phyloP scores from a whole-genome alignment of 768 basidiomycete species.

The Terana coerulea region DNA sequence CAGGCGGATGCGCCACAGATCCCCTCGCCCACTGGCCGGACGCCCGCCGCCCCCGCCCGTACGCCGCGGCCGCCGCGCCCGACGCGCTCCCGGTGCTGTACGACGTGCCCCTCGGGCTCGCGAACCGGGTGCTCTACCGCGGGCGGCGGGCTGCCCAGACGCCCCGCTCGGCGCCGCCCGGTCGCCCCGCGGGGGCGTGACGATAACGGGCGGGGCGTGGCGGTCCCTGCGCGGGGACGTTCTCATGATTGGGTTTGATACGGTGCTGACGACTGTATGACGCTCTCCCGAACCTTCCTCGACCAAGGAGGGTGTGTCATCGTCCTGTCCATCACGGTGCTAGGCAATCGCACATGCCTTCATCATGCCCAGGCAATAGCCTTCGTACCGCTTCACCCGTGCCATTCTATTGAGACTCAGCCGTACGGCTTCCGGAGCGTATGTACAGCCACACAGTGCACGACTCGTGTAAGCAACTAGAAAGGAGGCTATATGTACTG shows the following conservation, averaged over 20 bases:
- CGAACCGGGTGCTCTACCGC: conserved; percentile 69
- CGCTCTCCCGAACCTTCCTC: conserved; percentile 8
- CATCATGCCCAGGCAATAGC: background rate
- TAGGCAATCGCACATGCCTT: background rate
- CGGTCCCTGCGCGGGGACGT: background rate
- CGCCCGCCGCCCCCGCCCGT: conserved; percentile 34
- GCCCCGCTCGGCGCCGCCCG: background rate
- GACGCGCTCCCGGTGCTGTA: conserved; percentile 61
- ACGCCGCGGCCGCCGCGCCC: conserved; percentile 43
- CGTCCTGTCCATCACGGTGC: background rate
- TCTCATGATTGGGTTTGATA: conserved; percentile 14
- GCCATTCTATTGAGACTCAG: conserved; percentile 11
- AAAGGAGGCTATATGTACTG: conserved; percentile 9
- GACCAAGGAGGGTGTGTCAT: background rate
- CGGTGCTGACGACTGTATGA: conserved; percentile 11
- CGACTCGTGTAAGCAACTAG: conserved; percentile 8
- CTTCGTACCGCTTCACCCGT: conserved; percentile 13
- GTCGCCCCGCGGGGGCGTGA: background rate
- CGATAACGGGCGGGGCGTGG: background rate
- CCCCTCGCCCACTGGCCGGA: conserved; percentile 46
- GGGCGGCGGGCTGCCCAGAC: background rate
- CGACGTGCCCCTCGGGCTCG: conserved; percentile 79
- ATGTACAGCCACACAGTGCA: conserved; percentile 7
- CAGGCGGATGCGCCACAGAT: conserved; percentile 40
- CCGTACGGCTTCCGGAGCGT: conserved; percentile 14